phyloP scores from a whole-genome alignment of 139 green algal genomes.

The Auxenochlorella pyrenoidosa region DNA sequence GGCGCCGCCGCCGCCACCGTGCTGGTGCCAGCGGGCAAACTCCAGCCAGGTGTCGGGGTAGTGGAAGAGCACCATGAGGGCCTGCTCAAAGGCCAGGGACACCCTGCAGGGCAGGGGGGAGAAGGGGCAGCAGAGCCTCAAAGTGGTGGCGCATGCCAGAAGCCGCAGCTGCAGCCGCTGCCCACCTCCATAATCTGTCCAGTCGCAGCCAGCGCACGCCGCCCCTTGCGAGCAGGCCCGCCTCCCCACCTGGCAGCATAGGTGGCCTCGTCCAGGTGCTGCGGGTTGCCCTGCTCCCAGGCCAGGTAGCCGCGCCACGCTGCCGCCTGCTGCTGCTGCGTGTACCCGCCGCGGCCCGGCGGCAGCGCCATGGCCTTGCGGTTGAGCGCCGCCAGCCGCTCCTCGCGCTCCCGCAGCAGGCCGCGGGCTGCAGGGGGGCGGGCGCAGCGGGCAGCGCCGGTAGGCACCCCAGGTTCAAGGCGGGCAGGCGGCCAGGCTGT shows the following conservation, averaged over 20 bases:
- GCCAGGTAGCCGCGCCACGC: slow-evolving; percentile 78
- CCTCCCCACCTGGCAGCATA: slow-evolving; percentile 5
- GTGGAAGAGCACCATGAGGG: slow-evolving; percentile 74
- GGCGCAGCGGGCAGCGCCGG: not conserved
- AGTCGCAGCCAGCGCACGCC: too few relatives aligned
- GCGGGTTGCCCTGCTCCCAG: slow-evolving; percentile 81
- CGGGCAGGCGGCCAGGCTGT: not conserved
- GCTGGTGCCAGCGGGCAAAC: slow-evolving; percentile 51
- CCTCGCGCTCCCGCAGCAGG: slow-evolving; percentile 61
- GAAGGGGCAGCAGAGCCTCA: not conserved
- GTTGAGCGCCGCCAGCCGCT: slow-evolving; percentile 60
- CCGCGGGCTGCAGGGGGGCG: slow-evolving; percentile 29
- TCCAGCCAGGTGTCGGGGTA: slow-evolving; percentile 75
- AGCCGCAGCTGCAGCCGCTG: too few relatives aligned
- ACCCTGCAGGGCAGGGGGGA: slow-evolving; percentile 55
- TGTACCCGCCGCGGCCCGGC: slow-evolving; percentile 71
- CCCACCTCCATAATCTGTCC: too few relatives aligned
- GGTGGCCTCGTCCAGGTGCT: slow-evolving; percentile 68
- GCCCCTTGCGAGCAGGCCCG: not conserved
- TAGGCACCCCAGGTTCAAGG: not conserved
- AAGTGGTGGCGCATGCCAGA: too few relatives aligned
- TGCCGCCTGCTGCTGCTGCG: slow-evolving; percentile 65
- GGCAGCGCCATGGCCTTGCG: slow-evolving; percentile 65
- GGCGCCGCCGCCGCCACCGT: slow-evolving; percentile 19
- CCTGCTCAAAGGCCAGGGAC: slow-evolving; percentile 86